These are phyloP conservation scores for Penicillium maclennaniae DNA, from an alignment of 495 filamentous ascomycete genomes.

Conservation along the genomic window DNA sequence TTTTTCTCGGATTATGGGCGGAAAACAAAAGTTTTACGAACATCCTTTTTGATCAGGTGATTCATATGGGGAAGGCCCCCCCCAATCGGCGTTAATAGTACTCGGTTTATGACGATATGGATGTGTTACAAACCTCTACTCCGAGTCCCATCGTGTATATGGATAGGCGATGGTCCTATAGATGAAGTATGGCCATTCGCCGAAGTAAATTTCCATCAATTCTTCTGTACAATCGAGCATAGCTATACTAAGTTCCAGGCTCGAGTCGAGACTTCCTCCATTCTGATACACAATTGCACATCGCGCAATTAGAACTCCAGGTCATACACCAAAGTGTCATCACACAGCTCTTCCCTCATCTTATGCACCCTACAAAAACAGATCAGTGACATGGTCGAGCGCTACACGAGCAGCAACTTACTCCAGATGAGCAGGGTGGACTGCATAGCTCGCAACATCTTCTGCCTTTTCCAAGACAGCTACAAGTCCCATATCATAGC, in stretches of 20 bases:
- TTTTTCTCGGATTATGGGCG: slow-evolving; percentile 17
- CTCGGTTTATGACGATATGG: slow-evolving; percentile 15
- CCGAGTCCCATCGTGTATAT: neutral
- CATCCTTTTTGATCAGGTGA: slow-evolving; percentile 8
- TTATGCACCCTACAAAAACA: slow-evolving; percentile 31
- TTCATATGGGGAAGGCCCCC: slow-evolving; percentile 17
- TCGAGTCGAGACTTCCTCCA: neutral
- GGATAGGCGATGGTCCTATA: neutral
- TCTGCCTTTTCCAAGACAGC: slow-evolving; percentile 40
- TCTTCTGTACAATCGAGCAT: neutral
- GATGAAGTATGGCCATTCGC: neutral
- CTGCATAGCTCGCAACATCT: slow-evolving; percentile 33
- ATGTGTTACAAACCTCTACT: neutral
- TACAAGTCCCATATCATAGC: slow-evolving; percentile 42
- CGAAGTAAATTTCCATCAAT: neutral
- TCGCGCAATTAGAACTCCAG: slow-evolving; percentile 31
- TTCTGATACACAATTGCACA: neutral
- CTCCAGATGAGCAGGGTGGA: slow-evolving; percentile 41
- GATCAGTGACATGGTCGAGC: neutral
- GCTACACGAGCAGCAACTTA: slow-evolving; percentile 16
- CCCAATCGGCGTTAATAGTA: slow-evolving; percentile 20
- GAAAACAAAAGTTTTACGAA: slow-evolving; percentile 26
- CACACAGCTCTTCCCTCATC: slow-evolving; percentile 41
- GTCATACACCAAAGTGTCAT: slow-evolving; percentile 46
- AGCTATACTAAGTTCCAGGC: neutral